phyloP scores from a whole-genome alignment of 129 eudicot species.

The Pittosporum tobira region DNA sequence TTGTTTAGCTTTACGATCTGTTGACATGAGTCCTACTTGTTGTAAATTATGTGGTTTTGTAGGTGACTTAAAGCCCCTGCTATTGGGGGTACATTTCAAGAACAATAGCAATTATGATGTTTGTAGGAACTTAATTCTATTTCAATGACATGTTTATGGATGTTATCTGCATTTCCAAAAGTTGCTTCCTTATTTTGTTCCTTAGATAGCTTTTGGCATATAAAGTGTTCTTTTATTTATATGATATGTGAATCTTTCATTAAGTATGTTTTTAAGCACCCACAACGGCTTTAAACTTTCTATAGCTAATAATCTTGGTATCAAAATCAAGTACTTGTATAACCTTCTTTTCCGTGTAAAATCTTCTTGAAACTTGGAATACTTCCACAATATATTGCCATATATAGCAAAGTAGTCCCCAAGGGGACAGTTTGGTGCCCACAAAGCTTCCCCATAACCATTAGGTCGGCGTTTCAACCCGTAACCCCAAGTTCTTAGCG shows the following conservation, averaged over 20 bases:
- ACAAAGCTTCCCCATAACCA: background rate
- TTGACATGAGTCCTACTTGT: constrained; percentile 32
- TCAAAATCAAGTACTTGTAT: too few species aligned
- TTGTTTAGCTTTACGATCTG: constrained; percentile 23
- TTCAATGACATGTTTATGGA: background rate
- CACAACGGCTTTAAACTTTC: background rate
- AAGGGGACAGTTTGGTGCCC: background rate
- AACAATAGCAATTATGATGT: constrained; percentile 19
- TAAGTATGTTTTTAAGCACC: background rate
- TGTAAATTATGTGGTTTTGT: constrained; percentile 42
- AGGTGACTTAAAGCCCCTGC: constrained; percentile 19
- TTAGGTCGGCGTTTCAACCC: background rate
- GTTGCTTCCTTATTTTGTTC: background rate
- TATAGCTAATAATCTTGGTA: background rate
- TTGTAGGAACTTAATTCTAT: constrained; percentile 7
- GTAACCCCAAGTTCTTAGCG: too few species aligned
- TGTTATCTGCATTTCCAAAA: background rate
- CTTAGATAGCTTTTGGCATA: background rate
- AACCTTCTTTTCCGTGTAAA: background rate
- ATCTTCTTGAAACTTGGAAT: background rate
- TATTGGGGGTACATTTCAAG: constrained; percentile 13
- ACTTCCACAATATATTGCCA: too few species aligned
- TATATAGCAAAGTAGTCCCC: too few species aligned
- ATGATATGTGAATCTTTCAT: background rate
- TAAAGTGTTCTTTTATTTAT: background rate